Evolutionary conservation across 169 alveolate species (phyloP).

Genomic region (Sarcocystis neurona): DNA sequence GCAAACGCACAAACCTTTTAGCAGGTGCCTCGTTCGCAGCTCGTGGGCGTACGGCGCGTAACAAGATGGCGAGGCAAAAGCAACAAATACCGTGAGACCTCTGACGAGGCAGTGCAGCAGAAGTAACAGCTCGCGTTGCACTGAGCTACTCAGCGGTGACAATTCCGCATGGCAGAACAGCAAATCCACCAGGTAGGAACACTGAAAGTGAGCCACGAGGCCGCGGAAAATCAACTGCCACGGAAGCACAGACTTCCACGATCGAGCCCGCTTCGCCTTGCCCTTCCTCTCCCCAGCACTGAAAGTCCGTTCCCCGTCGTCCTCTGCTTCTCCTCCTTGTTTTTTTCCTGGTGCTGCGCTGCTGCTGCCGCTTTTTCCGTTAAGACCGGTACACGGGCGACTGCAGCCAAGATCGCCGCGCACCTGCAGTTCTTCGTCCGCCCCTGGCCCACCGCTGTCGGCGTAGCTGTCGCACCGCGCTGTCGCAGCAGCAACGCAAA

Average conservation of each 20-base stretch:
- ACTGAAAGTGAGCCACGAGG: neutral
- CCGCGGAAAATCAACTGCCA: neutral
- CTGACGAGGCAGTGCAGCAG: neutral
- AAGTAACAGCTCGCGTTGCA: neutral
- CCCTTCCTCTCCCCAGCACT: neutral
- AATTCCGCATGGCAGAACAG: slow-evolving; percentile 9
- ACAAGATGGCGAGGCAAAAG: too few relatives aligned
- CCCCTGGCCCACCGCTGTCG: neutral
- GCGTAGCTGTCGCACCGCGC: neutral
- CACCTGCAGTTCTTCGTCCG: neutral
- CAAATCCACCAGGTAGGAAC: slow-evolving; percentile 4
- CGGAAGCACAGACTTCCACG: neutral
- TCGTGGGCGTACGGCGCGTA: too few relatives aligned
- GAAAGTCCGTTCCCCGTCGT: neutral
- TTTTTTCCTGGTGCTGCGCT: neutral
- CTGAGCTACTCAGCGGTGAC: slow-evolving; percentile 9
- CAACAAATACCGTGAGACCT: neutral
- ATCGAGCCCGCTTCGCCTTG: neutral
- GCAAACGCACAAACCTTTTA: neutral
- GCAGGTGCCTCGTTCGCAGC: too few relatives aligned
- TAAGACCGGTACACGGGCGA: neutral
- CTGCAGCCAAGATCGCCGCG: neutral
- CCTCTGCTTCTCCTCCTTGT: neutral
- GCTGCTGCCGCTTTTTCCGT: neutral
- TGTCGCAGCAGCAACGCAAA: neutral